Conservation (phyloP, 768 basidiomycete species). For the Trametes cinnabarina region DNA sequence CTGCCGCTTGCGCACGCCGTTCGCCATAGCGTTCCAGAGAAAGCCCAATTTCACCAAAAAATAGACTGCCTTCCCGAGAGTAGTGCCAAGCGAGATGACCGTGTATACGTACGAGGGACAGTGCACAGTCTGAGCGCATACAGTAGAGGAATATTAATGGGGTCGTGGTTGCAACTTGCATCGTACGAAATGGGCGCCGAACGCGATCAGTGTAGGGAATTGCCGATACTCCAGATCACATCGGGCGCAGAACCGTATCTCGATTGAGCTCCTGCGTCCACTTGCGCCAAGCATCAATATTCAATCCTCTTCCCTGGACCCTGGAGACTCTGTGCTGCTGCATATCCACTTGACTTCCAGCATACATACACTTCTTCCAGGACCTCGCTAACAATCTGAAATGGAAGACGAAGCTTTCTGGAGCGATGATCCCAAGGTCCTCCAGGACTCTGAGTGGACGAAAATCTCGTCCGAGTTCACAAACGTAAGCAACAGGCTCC, state of each 20-base stretch:
- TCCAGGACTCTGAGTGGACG: conserved; percentile 59
- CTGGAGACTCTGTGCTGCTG: too few relatives aligned
- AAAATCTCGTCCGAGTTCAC: conserved; percentile 69
- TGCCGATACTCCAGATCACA: neutral
- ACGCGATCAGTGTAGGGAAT: neutral
- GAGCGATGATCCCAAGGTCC: conserved; percentile 46
- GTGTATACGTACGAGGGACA: too few relatives aligned
- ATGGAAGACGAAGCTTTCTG: conserved; percentile 37
- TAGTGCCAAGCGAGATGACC: too few relatives aligned
- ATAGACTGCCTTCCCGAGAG: too few relatives aligned
- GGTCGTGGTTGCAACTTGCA: neutral
- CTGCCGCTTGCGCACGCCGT: neutral
- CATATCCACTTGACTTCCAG: too few relatives aligned
- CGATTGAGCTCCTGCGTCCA: neutral
- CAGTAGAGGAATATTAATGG: too few relatives aligned
- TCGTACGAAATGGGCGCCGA: neutral
- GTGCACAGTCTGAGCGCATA: too few relatives aligned
- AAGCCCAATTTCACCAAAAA: too few relatives aligned
- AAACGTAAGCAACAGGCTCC: conserved; percentile 49
- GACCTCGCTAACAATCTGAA: neutral
- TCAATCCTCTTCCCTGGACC: neutral
- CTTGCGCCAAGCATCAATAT: too few relatives aligned
- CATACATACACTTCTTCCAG: too few relatives aligned
- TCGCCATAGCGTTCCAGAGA: neutral
- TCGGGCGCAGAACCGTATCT: neutral